Evolutionary conservation across 2,329 filamentous ascomycete genomes (phyloP).

Genomic region (Alternaria hordeiaustralica): DNA sequence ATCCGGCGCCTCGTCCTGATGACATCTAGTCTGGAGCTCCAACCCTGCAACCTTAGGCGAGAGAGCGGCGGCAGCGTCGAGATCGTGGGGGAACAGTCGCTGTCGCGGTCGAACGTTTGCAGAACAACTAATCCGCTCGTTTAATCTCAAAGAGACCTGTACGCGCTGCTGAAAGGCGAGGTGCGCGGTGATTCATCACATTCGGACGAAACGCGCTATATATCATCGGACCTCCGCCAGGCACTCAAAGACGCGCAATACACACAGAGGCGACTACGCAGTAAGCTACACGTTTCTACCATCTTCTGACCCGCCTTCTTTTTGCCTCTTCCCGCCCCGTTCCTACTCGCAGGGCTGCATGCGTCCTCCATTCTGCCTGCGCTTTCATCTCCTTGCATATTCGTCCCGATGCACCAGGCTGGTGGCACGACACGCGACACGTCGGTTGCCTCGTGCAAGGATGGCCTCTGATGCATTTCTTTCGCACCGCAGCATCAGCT

Average conservation of each 20-base stretch:
- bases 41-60: constrained; percentile 24
- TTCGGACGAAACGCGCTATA: constrained; percentile 25
- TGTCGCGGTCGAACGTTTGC: background rate
- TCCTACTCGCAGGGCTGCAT: background rate
- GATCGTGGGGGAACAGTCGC: background rate
- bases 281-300: constrained; percentile 23
- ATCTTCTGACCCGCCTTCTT: background rate
- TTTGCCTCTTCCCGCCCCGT: constrained; percentile 5
- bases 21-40: constrained; percentile 32
- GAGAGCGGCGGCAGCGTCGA: constrained; percentile 7
- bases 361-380: background rate
- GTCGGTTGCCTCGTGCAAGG: constrained; percentile 16
- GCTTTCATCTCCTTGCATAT: constrained; percentile 26
- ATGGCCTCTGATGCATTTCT: constrained; percentile 2
- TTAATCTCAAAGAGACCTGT: background rate
- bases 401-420: constrained; percentile 18
- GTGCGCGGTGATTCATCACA: constrained; percentile 14
- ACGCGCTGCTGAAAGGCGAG: constrained; percentile 5
- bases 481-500: background rate
- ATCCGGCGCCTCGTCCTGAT: constrained; percentile 34
- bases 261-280: constrained; percentile 18
- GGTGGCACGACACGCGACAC: constrained; percentile 36
- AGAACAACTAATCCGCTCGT: background rate
- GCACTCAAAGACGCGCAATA: constrained; percentile 44
- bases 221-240: constrained; percentile 27